These are phyloP conservation scores for Mortierella sp. DNA, from an alignment of 371 early-diverging fungal species.

Conservation along the genomic window DNA sequence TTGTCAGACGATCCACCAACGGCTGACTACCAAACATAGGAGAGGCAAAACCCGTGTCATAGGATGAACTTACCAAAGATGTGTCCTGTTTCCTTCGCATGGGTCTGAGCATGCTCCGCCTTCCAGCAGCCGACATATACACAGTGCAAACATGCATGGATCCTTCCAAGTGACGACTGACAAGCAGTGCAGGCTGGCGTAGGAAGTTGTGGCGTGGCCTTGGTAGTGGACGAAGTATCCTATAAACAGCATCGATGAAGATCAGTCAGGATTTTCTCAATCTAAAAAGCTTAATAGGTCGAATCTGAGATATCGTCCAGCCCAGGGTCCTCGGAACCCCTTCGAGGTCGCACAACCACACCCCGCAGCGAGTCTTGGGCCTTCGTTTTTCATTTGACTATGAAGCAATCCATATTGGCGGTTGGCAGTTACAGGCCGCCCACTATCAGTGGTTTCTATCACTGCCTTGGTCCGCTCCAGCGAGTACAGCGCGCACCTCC, in stretches of 20 bases:
- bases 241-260: neutral
- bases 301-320: no score
- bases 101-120: constrained; percentile 71
- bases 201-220: constrained; percentile 66
- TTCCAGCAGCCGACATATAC: constrained; percentile 73
- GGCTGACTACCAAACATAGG: no score
- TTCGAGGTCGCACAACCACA: no score
- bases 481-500: no score
- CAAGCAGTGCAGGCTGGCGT: constrained; percentile 75
- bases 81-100: constrained; percentile 68
- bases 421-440: no score
- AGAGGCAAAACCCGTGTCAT: neutral
- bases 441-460: no score
- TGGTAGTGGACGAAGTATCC: constrained; percentile 19
- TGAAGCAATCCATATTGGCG: no score
- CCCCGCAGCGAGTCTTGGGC: neutral
- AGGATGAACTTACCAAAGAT: constrained; percentile 66
- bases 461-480: no score
- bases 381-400: neutral
- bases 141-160: constrained; percentile 87
- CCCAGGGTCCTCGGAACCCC: neutral
- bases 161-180: constrained; percentile 67
- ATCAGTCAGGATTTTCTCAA: no score
- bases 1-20: no score
- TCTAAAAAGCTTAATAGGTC: no score